A percentile compares a stretch with the other conserved stretches of the same genome.
Conservation (phyloP, 2,329 filamentous ascomycete species). For the Dothideomycetidae sp. region DNA sequence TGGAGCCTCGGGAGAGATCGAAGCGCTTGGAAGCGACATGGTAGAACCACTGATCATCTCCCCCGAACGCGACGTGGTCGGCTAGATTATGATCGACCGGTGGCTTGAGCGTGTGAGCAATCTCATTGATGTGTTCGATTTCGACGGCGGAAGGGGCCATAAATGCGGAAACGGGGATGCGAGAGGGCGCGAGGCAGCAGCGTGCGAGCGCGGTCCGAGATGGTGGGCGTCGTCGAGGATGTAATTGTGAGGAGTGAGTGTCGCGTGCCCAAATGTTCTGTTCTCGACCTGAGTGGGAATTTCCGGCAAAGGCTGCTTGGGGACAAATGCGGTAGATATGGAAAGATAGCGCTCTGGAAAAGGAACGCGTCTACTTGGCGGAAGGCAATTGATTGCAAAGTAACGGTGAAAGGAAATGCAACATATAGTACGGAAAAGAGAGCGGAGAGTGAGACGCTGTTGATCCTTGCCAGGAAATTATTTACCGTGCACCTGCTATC, state of each 20-base stretch:
- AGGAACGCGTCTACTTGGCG: not conserved
- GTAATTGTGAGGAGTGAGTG: not conserved
- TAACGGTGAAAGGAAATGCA: not conserved
- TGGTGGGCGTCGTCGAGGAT: not conserved
- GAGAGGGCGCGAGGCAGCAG: not conserved
- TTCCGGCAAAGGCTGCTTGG: not conserved
- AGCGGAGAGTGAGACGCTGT: too few species aligned
- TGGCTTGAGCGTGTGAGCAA: constrained; percentile 13
- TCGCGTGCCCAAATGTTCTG: not conserved
- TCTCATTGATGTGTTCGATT: constrained; percentile 18
- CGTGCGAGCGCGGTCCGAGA: constrained; percentile 3
- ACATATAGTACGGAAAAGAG: too few species aligned
- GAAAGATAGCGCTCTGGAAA: not conserved
- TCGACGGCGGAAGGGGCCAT: constrained; percentile 21
- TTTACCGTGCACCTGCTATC: too few species aligned
- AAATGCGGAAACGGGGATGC: constrained; percentile 2
- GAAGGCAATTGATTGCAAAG: not conserved
- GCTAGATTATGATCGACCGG: constrained; percentile 21
- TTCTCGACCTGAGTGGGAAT: not conserved
- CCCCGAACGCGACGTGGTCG: constrained; percentile 28
- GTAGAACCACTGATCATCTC: constrained; percentile 30
- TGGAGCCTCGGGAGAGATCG: constrained; percentile 27
- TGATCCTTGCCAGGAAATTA: too few species aligned
- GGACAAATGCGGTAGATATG: not conserved
- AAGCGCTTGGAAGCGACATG: constrained; percentile 27